Evolutionary conservation across 768 basidiomycete species (phyloP).

Genomic region (Naematelia encephala): DNA sequence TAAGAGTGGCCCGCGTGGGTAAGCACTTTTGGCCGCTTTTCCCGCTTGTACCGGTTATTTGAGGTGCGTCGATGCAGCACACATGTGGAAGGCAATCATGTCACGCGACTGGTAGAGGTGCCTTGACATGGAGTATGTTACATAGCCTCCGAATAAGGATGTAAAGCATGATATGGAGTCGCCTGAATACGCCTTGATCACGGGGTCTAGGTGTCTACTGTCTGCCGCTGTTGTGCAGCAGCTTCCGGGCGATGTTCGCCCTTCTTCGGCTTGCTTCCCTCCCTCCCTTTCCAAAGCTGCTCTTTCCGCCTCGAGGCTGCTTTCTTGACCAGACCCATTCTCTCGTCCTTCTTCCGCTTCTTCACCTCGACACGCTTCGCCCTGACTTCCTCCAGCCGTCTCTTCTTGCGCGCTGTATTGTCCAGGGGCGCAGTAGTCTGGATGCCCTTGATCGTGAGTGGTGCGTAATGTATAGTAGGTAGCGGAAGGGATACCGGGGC

Average conservation of each 20-base stretch:
- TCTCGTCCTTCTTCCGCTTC: conserved; percentile 20
- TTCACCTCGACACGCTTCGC: conserved; percentile 28
- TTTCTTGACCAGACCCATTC: conserved; percentile 7
- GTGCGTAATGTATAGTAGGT: conserved; percentile 36
- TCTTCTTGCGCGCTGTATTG: conserved; percentile 28
- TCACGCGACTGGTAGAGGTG: too few relatives aligned
- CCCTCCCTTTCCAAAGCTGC: not conserved
- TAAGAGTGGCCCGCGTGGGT: too few relatives aligned
- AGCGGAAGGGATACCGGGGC: conserved; percentile 1
- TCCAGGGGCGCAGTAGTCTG: conserved; percentile 35
- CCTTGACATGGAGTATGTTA: too few relatives aligned
- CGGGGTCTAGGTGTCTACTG: too few relatives aligned
- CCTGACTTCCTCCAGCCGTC: conserved; percentile 34
- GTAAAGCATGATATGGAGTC: too few relatives aligned
- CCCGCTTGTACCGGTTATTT: too few relatives aligned
- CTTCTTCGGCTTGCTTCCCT: not conserved
- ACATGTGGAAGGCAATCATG: too few relatives aligned
- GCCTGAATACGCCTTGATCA: too few relatives aligned
- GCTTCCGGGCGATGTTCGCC: not conserved
- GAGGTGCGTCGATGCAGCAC: too few relatives aligned
- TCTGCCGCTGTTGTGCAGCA: too few relatives aligned
- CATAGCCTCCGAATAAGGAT: too few relatives aligned
- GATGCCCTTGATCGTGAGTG: conserved; percentile 42
- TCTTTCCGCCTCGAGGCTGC: not conserved
- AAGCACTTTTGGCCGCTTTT: too few relatives aligned